phyloP scores from a whole-genome alignment of 2,329 filamentous ascomycete species.

The Colletotrichum horii region DNA sequence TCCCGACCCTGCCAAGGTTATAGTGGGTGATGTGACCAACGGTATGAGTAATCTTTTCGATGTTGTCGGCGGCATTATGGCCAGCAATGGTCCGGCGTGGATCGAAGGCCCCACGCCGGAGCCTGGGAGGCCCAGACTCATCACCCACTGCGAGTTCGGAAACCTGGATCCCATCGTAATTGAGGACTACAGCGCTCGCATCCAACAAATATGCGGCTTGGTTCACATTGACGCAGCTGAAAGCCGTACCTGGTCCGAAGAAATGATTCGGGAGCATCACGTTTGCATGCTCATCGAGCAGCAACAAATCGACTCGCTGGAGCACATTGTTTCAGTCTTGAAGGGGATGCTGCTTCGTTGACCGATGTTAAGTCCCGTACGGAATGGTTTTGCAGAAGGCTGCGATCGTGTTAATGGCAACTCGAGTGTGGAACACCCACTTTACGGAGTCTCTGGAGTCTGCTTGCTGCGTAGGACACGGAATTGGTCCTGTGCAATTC shows the following conservation, averaged over 20 bases:
- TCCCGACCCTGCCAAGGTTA: not conserved
- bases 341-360: not conserved
- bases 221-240: slow-evolving; percentile 15
- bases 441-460: not conserved
- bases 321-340: not conserved
- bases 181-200: slow-evolving; percentile 24
- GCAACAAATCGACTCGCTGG: slow-evolving; percentile 8
- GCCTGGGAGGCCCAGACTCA: not conserved
- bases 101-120: slow-evolving; percentile 18
- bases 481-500: not conserved
- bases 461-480: not conserved
- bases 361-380: not conserved
- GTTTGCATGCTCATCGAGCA: slow-evolving; percentile 9
- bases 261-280: slow-evolving; percentile 10
- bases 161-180: slow-evolving; percentile 26
- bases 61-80: slow-evolving; percentile 23
- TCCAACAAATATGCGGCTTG: slow-evolving; percentile 25
- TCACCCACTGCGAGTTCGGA: slow-evolving; percentile 27
- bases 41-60: slow-evolving; percentile 23
- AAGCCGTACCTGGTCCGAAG: not conserved
- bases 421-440: not conserved
- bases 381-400: not conserved
- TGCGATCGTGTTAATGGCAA: not conserved
- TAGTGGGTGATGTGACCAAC: not conserved
- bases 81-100: slow-evolving; percentile 28